phyloP scores from a whole-genome alignment of 768 basidiomycete genomes.

The Lactarius indigo region DNA sequence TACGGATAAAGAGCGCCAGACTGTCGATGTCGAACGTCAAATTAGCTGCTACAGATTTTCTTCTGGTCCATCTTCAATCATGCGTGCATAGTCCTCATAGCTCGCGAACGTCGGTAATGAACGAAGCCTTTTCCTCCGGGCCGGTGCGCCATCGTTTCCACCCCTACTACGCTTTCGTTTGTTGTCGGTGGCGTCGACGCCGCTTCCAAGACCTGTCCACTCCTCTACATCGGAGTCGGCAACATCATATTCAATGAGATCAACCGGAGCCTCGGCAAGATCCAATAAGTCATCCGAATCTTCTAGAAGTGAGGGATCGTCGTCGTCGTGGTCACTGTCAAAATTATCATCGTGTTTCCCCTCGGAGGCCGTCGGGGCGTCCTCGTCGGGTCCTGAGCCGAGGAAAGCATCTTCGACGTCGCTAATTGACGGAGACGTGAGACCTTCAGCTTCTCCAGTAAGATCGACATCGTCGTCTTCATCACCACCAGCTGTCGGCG shows the following conservation, averaged over 20 bases:
- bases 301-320: conserved; percentile 54
- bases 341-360: conserved; percentile 29
- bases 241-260: conserved; percentile 58
- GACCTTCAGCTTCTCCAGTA: conserved; percentile 26
- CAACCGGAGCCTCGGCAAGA: conserved; percentile 50
- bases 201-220: conserved; percentile 50
- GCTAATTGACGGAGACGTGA: conserved; percentile 30
- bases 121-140: conserved; percentile 63
- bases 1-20: not conserved
- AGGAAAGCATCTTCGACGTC: conserved; percentile 28
- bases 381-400: conserved; percentile 34
- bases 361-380: conserved; percentile 32
- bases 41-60: conserved; percentile 47
- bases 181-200: conserved; percentile 28
- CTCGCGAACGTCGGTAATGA: conserved; percentile 78
- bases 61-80: conserved; percentile 78
- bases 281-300: conserved; percentile 70
- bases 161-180: conserved; percentile 45
- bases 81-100: conserved; percentile 80
- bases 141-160: conserved; percentile 37
- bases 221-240: conserved; percentile 47
- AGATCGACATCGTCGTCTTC: conserved; percentile 30
- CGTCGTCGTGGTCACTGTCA: conserved; percentile 27
- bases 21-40: not conserved
- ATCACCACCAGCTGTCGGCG: conserved; percentile 51